These are phyloP conservation scores for Tetracladium marchalianum DNA, from an alignment of 495 filamentous ascomycete genomes.

Conservation along the genomic window DNA sequence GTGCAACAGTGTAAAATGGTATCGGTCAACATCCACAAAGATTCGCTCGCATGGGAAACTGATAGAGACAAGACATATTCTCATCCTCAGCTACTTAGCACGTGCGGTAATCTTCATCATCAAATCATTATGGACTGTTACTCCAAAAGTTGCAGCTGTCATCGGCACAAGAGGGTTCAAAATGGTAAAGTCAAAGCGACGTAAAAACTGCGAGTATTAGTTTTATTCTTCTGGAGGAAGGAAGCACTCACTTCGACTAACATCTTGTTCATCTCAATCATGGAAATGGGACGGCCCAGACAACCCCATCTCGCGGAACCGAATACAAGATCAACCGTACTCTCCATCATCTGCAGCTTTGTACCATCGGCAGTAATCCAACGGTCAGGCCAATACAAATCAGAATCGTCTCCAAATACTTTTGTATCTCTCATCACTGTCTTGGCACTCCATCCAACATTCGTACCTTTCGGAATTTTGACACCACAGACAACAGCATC, in stretches of 20 bases:
- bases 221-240: too few relatives aligned
- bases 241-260: slow-evolving; percentile 40
- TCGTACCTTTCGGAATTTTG: slow-evolving; percentile 46
- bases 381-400: slow-evolving; percentile 39
- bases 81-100: too few relatives aligned
- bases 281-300: slow-evolving; percentile 33
- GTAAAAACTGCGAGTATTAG: too few relatives aligned
- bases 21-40: too few relatives aligned
- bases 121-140: too few relatives aligned
- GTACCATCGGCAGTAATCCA: slow-evolving; percentile 35
- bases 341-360: slow-evolving; percentile 24
- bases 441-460: slow-evolving; percentile 29
- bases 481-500: slow-evolving; percentile 39
- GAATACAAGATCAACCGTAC: slow-evolving; percentile 29
- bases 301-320: slow-evolving; percentile 33
- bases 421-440: slow-evolving; percentile 22
- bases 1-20: too few relatives aligned
- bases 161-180: too few relatives aligned
- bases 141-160: too few relatives aligned
- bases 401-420: slow-evolving; percentile 35
- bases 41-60: too few relatives aligned
- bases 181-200: too few relatives aligned
- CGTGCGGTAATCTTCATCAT: too few relatives aligned
- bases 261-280: slow-evolving; percentile 42
- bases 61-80: too few relatives aligned